These are phyloP conservation scores for Aspergillus sp. DNA, from an alignment of 2,329 filamentous ascomycete genomes.

Conservation along the genomic window DNA sequence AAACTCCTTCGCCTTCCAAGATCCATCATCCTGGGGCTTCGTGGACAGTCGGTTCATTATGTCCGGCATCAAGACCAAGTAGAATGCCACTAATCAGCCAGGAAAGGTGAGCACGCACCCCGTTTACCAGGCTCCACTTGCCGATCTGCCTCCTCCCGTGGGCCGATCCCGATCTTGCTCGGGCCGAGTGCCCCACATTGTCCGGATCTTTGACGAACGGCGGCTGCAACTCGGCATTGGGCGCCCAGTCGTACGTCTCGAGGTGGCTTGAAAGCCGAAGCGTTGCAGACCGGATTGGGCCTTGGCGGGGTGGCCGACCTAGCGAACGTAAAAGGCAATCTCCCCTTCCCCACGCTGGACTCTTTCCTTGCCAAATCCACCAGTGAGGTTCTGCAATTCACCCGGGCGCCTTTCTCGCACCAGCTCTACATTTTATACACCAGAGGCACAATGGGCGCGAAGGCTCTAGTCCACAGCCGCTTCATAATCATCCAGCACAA, in stretches of 20 bases:
- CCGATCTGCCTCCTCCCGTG: constrained; percentile 52
- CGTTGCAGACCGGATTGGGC: constrained; percentile 27
- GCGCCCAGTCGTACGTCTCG: constrained; percentile 26
- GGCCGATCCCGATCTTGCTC: constrained; percentile 52
- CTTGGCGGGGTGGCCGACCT: constrained; percentile 38
- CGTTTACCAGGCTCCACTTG: constrained; percentile 26
- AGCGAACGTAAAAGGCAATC: background rate
- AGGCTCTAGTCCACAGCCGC: constrained; percentile 40
- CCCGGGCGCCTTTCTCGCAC: constrained; percentile 32
- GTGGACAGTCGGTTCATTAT: background rate
- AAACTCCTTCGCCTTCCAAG: background rate
- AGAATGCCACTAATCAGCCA: background rate
- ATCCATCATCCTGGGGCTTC: background rate
- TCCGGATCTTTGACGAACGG: constrained; percentile 52
- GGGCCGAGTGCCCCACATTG: constrained; percentile 50
- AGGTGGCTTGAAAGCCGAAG: constrained; percentile 26
- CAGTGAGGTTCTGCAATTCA: constrained; percentile 28
- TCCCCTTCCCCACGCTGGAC: background rate
- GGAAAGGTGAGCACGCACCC: constrained; percentile 10
- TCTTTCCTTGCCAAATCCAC: constrained; percentile 4
- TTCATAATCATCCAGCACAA: constrained; percentile 38
- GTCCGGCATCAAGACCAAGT: background rate
- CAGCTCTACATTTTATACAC: constrained; percentile 40
- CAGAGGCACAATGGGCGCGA: constrained; percentile 40
- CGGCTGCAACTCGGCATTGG: constrained; percentile 58